These are phyloP conservation scores for Yarrowia hollandica DNA, from an alignment of 805 yeast genomes.

Conservation along the genomic window DNA sequence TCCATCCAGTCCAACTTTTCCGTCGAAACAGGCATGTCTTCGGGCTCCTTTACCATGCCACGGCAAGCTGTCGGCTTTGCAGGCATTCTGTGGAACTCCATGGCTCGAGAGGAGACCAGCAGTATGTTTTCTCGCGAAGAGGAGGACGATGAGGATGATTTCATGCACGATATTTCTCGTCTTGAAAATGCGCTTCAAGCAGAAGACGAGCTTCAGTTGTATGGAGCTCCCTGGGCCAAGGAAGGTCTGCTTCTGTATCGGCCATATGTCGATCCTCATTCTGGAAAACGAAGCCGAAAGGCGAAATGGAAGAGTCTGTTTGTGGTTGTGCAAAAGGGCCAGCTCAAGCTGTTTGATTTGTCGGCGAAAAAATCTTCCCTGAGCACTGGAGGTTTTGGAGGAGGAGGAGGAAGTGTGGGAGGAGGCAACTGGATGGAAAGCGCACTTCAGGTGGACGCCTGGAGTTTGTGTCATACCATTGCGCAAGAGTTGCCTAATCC, in stretches of 20 bases:
- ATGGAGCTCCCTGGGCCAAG: conserved; percentile 76
- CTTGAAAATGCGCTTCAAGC: conserved; percentile 47
- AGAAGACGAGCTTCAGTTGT: conserved; percentile 61
- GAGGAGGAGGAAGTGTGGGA: conserved; percentile 45
- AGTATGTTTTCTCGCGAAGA: conserved; percentile 34
- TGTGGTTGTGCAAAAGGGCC: conserved; percentile 69
- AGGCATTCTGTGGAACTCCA: conserved; percentile 38
- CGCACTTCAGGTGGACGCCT: conserved; percentile 56
- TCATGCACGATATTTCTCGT: conserved; percentile 37
- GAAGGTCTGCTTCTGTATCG: conserved; percentile 60
- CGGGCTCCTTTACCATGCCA: conserved; percentile 37
- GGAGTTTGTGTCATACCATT: conserved; percentile 51
- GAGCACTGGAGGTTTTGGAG: conserved; percentile 32
- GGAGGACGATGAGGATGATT: conserved; percentile 33
- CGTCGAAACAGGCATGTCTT: conserved; percentile 40
- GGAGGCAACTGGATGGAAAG: conserved; percentile 71
- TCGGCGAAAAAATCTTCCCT: conserved; percentile 29
- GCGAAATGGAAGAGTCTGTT: conserved; percentile 52
- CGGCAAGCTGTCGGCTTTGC: conserved; percentile 41
- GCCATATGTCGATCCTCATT: conserved; percentile 37
- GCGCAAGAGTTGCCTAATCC: conserved; percentile 45
- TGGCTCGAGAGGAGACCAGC: conserved; percentile 36
- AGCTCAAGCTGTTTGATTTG: conserved; percentile 53
- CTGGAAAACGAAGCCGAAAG: conserved; percentile 37
- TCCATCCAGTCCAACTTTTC: conserved; percentile 42